Evolutionary conservation across 2,329 filamentous ascomycete species (phyloP).

Genomic region (Penicillium freii): DNA sequence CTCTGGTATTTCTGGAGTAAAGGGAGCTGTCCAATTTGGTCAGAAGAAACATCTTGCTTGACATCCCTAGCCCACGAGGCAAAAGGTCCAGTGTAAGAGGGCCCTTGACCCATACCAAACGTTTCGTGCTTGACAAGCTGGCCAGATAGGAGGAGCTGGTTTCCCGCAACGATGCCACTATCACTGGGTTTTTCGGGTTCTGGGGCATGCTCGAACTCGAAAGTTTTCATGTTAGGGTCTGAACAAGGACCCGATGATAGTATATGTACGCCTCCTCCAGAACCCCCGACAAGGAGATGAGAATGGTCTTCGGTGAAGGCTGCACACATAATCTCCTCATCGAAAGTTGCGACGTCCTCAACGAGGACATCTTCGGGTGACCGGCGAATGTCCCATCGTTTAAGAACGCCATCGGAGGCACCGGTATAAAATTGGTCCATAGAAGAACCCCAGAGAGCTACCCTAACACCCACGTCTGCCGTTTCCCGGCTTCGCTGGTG

Average conservation of each 20-base stretch:
- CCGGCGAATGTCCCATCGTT: conserved; percentile 58
- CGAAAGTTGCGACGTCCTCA: conserved; percentile 49
- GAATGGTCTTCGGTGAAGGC: conserved; percentile 56
- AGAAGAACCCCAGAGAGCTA: conserved; percentile 57
- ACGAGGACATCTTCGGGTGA: conserved; percentile 52
- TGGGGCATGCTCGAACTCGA: conserved; percentile 29
- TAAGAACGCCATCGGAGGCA: conserved; percentile 60
- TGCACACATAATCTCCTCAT: conserved; percentile 58
- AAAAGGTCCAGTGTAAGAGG: conserved; percentile 42
- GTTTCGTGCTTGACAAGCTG: conserved; percentile 36
- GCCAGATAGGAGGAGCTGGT: conserved; percentile 32
- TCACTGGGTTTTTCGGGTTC: conserved; percentile 8
- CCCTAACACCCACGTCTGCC: conserved; percentile 57
- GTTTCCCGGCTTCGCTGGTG: conserved; percentile 45
- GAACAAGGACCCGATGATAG: conserved; percentile 41
- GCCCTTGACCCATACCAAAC: conserved; percentile 43
- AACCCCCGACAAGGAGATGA: conserved; percentile 58
- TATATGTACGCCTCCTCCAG: conserved; percentile 54
- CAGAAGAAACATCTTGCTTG: conserved; percentile 15
- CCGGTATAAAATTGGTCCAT: conserved; percentile 57
- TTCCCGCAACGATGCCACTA: conserved; percentile 23
- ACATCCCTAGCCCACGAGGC: conserved; percentile 40
- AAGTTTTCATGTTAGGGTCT: conserved; percentile 18
- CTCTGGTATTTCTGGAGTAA: conserved; percentile 28
- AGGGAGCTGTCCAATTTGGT: conserved; percentile 24